Evolutionary conservation across 345 rosid species (phyloP), one percentile per base, ranked within the genome.

Genomic region (Hibiscus tridactylites): DNA sequence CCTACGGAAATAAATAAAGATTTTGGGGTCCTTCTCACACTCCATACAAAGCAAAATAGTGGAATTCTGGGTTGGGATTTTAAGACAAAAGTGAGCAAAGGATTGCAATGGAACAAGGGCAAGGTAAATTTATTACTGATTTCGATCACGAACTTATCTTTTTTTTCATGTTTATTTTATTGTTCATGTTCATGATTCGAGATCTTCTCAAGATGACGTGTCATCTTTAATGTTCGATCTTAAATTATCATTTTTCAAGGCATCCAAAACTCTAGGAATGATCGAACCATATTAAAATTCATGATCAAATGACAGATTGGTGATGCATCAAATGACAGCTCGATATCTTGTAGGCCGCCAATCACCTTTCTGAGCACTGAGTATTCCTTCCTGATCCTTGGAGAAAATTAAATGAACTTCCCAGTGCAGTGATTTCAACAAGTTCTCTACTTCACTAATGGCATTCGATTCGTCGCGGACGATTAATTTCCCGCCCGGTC

Each of bases 401-500:
- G 96, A 85, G 83, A 86, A 87, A 39, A 88, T 87, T 49, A 89
- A 74, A 71, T 83, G 90, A 80, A 95, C 89, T 77, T 90, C 91
- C 99, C 97, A 89, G 47, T 82, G 81, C 62, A 95, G 65, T 59
- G 96, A 90, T 82, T 89, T 92, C 80, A 92, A 74, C 79, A 95
- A 74, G 79, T 80, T 87, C 78, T 89, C 92, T 5, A 90, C 86
- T 79, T 95, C 97, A 54, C 87, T 82, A 49, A 92, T 83, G 33
- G 82, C 82, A 6, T 72, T 73, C 0, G 94, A 80, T 72, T 88
- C 89, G 9, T 90, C 96, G 3, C 94, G 88, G 35, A 89, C 86
- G 35, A 95, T 89, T 57, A 89, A 50, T 77, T 87, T 90, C n/a
- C 96, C 99, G 75, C 97, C 97, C 28, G 99, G 99, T 82, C 97